phyloP scores from a whole-genome alignment of 441 rosid genomes.

The Dalechampia spathulata region DNA sequence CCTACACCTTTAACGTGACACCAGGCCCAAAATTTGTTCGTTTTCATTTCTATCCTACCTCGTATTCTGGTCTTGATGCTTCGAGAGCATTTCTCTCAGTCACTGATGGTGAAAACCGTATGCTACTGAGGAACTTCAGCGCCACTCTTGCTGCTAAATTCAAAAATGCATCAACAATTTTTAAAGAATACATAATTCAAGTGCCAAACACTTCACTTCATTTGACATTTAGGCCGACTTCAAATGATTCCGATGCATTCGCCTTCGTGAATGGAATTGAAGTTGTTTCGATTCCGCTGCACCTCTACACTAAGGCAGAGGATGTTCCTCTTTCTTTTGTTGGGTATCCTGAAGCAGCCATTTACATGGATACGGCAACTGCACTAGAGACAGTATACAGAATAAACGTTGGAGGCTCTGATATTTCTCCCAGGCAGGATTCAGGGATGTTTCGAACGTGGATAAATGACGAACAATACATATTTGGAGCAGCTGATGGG shows the following conservation, averaged over 20 bases:
- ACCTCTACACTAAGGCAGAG: constrained; percentile 1
- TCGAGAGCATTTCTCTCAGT: constrained; percentile 8
- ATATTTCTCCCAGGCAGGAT: constrained; percentile 6
- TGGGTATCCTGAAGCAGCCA: neutral
- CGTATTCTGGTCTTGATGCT: constrained; percentile 1
- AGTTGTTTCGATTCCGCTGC: constrained; percentile 12
- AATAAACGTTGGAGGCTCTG: constrained; percentile 5
- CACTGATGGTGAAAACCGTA: neutral
- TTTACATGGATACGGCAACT: neutral
- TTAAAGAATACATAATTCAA: constrained; percentile 12
- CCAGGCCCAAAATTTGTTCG: constrained; percentile 16
- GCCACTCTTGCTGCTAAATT: constrained; percentile 2
- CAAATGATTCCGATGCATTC: constrained; percentile 5
- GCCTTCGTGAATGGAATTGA: constrained; percentile 19
- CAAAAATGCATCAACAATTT: neutral
- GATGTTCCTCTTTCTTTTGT: constrained; percentile 2
- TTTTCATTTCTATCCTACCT: constrained; percentile 14
- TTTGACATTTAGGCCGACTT: constrained; percentile 7
- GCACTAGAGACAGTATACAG: constrained; percentile 14
- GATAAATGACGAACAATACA: neutral
- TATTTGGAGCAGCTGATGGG: neutral
- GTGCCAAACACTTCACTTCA: neutral
- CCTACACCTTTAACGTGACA: constrained; percentile 11
- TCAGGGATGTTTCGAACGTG: constrained; percentile 14
- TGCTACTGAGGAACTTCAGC: constrained; percentile 14